Evolutionary conservation across 176 grass and related monocot genomes (phyloP).

Genomic region (Rhynchospora tenuis): DNA sequence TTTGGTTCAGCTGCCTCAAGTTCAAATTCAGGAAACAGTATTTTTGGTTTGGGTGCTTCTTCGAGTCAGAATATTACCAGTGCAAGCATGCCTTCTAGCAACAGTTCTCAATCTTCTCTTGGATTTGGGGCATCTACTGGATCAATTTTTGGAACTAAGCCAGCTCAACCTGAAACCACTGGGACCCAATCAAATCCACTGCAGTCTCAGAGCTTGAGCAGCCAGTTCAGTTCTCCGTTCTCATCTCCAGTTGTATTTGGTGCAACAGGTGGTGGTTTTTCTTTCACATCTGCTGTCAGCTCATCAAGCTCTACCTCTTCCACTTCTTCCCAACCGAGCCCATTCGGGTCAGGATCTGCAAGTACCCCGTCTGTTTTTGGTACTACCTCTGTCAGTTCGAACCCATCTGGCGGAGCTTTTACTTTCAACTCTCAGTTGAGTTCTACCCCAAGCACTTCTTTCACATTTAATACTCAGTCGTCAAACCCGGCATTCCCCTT

Average conservation of each 20-base stretch:
- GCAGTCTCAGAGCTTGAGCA: slow-evolving; percentile 15
- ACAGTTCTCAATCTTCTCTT: slow-evolving; percentile 11
- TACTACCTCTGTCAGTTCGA: slow-evolving; percentile 3
- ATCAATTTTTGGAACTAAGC: slow-evolving; percentile 2
- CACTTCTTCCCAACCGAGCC: neutral
- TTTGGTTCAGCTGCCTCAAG: slow-evolving; percentile 9
- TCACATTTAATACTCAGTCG: slow-evolving; percentile 10
- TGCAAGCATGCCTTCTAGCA: slow-evolving; percentile 1
- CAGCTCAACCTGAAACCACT: slow-evolving; percentile 11
- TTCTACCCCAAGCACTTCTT: slow-evolving; percentile 9
- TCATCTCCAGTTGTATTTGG: slow-evolving; percentile 18
- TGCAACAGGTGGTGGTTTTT: slow-evolving; percentile 2
- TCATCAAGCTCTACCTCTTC: neutral
- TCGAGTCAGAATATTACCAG: slow-evolving; percentile 2
- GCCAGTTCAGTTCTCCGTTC: slow-evolving; percentile 20
- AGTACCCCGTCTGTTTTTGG: slow-evolving; percentile 1
- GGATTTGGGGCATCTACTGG: neutral
- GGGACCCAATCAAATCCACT: neutral
- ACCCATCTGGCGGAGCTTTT: neutral
- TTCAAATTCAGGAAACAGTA: neutral
- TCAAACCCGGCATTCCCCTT: neutral
- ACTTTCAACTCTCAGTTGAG: slow-evolving; percentile 9
- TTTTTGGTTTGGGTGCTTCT: slow-evolving; percentile 21
- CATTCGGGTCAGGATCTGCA: slow-evolving; percentile 15
- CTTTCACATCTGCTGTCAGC: slow-evolving; percentile 13